Conservation (phyloP, 2,329 filamentous ascomycete genomes). For the Pseudocercospora vitis region DNA sequence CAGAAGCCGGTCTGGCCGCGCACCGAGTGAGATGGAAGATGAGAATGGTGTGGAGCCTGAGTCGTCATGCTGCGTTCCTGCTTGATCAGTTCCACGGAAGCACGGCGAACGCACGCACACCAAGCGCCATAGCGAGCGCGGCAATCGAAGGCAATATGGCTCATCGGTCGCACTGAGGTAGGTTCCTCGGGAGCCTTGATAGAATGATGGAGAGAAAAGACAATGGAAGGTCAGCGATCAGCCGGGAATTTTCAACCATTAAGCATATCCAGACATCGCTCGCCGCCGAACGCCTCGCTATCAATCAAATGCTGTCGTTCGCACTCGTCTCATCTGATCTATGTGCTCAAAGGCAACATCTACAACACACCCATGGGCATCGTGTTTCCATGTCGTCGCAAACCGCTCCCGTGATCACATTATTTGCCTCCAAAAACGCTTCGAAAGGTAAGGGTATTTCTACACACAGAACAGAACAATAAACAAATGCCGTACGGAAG, state of each 20-base stretch:
- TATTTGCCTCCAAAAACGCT: conserved; percentile 11
- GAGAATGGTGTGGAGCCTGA: background rate
- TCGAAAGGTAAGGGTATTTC: conserved; percentile 16
- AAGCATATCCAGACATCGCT: conserved; percentile 11
- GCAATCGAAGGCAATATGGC: background rate
- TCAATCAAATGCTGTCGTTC: conserved; percentile 14
- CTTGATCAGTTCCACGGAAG: background rate
- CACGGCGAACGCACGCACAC: background rate
- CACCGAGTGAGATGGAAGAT: background rate
- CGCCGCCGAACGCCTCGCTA: conserved; percentile 21
- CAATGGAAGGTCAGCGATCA: background rate
- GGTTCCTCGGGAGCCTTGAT: background rate
- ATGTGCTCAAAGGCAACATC: conserved; percentile 18
- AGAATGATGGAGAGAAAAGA: too few species aligned
- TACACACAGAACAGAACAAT: conserved; percentile 13
- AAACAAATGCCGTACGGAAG: conserved; percentile 13
- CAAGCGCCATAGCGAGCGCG: background rate
- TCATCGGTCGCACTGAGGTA: background rate
- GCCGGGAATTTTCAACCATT: background rate
- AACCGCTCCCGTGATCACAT: conserved; percentile 10
- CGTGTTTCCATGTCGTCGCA: background rate
- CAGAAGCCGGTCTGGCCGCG: too few species aligned
- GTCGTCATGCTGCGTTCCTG: conserved; percentile 3
- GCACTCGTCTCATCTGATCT: conserved; percentile 6
- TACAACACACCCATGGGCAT: conserved; percentile 14